Evolutionary conservation across 805 yeast species (phyloP).

Genomic region (Candida methanosorbosa): DNA sequence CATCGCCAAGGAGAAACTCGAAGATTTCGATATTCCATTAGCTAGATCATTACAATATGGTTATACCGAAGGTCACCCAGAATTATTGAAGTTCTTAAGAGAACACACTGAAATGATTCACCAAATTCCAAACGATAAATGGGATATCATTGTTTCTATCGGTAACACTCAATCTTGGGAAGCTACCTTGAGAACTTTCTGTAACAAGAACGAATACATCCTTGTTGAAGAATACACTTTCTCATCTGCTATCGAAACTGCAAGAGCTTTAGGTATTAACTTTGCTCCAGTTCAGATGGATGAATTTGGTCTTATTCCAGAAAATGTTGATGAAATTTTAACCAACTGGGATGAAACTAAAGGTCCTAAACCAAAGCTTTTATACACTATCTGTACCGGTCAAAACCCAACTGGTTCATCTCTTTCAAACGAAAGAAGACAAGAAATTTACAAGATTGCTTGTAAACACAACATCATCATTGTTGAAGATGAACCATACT

Average conservation of each 20-base stretch:
- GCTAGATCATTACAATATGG: constrained; percentile 92
- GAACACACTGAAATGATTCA: constrained; percentile 64
- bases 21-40: constrained; percentile 58
- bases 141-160: constrained; percentile 64
- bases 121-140: constrained; percentile 48
- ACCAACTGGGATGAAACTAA: constrained; percentile 47
- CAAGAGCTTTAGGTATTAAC: constrained; percentile 49
- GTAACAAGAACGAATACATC: constrained; percentile 52
- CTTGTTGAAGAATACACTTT: constrained; percentile 73
- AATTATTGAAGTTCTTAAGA: constrained; percentile 54
- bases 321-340: constrained; percentile 43
- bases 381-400: constrained; percentile 92
- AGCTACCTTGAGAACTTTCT: constrained; percentile 56
- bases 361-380: constrained; percentile 63
- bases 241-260: constrained; percentile 65
- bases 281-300: constrained; percentile 66
- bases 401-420: constrained; percentile 97
- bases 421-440: constrained; percentile 67
- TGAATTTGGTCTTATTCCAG: constrained; percentile 53
- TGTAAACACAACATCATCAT: constrained; percentile 80
- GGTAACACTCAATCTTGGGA: constrained; percentile 97
- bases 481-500: constrained; percentile 96
- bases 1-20: constrained; percentile 32
- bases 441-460: constrained; percentile 65
- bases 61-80: constrained; percentile 70